phyloP scores from a whole-genome alignment of 192 early-diverging fungal species.

The Backusella luteola region DNA sequence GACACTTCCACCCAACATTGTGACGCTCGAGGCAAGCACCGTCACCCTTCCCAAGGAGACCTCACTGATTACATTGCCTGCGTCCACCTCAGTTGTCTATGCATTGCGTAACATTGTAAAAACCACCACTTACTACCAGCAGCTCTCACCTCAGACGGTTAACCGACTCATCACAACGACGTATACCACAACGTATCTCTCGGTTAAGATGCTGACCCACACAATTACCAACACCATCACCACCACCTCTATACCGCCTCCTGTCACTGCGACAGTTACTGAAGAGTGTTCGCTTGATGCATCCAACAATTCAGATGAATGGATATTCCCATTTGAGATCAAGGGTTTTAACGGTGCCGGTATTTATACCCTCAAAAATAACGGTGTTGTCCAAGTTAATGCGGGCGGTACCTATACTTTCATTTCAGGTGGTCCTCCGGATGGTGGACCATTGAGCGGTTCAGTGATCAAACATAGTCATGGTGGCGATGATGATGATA shows the following conservation, averaged over 20 bases:
- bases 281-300: background rate
- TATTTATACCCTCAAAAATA: background rate
- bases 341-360: background rate
- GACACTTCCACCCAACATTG: background rate
- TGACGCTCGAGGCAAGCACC: background rate
- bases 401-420: background rate
- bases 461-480: background rate
- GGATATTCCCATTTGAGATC: background rate
- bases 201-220: background rate
- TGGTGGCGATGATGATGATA: background rate
- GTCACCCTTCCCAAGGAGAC: background rate
- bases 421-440: background rate
- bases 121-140: background rate
- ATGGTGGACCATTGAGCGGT: background rate
- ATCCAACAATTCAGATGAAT: background rate
- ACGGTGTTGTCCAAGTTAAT: background rate
- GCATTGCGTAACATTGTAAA: background rate
- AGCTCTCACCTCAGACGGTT: background rate
- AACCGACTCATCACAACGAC: background rate
- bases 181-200: background rate
- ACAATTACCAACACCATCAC: background rate
- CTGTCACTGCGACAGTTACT: background rate
- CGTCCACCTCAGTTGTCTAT: background rate
- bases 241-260: background rate
- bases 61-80: background rate